These are phyloP conservation scores for Magnolia kwangsiensis DNA, from an alignment of 164 flowering plant genomes.

Conservation along the genomic window DNA sequence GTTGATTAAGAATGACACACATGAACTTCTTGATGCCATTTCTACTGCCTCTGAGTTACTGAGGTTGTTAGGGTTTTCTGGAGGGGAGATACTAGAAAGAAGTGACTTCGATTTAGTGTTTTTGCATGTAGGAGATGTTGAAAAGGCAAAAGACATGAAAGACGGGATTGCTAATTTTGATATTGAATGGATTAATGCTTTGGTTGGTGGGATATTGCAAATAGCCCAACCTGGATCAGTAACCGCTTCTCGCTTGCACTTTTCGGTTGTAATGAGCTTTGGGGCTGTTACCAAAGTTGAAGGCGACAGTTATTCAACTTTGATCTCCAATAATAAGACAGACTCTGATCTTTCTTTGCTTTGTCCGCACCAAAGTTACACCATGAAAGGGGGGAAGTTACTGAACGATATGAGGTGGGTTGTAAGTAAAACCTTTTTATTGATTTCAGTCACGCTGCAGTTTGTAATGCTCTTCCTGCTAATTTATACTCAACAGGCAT, in stretches of 20 bases:
- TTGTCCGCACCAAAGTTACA: conserved; percentile 77
- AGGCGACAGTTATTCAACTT: conserved; percentile 26
- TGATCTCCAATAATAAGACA: conserved; percentile 17
- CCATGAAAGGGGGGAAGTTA: conserved; percentile 53
- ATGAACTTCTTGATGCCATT: conserved; percentile 13
- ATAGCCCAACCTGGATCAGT: conserved; percentile 50
- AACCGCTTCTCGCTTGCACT: conserved; percentile 65
- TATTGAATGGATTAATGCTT: conserved; percentile 43
- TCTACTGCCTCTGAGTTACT: conserved; percentile 41
- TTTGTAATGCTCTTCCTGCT: not conserved
- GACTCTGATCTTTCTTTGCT: conserved; percentile 40
- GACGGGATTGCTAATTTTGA: conserved; percentile 19
- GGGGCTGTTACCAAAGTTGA: conserved; percentile 42
- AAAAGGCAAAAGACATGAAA: conserved; percentile 16
- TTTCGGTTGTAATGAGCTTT: conserved; percentile 79
- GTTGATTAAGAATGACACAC: conserved; percentile 23
- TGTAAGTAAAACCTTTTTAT: not conserved
- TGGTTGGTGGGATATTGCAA: conserved; percentile 57
- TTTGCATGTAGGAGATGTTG: conserved; percentile 56
- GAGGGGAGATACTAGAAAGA: conserved; percentile 47
- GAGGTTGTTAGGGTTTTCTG: conserved; percentile 73
- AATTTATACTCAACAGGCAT: conserved; percentile 44
- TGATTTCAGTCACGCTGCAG: not conserved
- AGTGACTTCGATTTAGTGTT: conserved; percentile 67
- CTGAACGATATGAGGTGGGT: conserved; percentile 61